Conservation (phyloP, 805 yeast genomes). For the Cyberlindnera euphorbiae region DNA sequence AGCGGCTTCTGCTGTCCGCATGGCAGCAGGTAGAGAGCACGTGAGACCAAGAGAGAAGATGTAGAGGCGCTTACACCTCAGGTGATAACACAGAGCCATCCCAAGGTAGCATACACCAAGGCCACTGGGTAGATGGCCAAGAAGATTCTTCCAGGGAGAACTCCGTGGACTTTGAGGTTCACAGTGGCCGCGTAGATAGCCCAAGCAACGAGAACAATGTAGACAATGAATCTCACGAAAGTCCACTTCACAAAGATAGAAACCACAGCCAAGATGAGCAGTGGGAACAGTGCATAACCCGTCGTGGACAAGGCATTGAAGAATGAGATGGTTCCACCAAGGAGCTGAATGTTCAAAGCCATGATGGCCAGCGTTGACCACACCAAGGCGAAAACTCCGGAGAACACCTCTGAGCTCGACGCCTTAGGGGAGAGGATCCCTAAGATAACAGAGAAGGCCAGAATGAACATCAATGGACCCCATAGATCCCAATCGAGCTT, state of each 20-base stretch:
- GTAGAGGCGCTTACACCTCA: no score
- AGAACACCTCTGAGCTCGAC: conserved; percentile 48
- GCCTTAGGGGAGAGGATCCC: conserved; percentile 25
- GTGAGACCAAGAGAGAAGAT: no score
- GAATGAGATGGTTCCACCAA: conserved; percentile 58
- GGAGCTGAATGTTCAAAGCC: conserved; percentile 60
- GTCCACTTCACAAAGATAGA: conserved; percentile 45
- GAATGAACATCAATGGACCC: conserved; percentile 68
- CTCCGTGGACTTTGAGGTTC: conserved; percentile 59
- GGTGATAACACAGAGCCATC: conserved; percentile 64
- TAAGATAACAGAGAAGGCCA: conserved; percentile 48
- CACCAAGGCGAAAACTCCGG: conserved; percentile 57
- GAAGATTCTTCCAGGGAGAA: conserved; percentile 53
- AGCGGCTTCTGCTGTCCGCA: no score
- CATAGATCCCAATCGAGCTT: conserved; percentile 56
- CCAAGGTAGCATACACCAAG: conserved; percentile 53
- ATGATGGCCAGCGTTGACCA: conserved; percentile 60
- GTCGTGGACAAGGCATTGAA: conserved; percentile 65
- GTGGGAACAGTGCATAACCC: conserved; percentile 67
- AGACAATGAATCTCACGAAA: conserved; percentile 44
- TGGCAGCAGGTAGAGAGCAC: no score
- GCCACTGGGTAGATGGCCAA: conserved; percentile 65
- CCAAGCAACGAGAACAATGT: conserved; percentile 50
- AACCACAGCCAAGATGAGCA: conserved; percentile 47
- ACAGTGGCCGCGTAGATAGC: conserved; percentile 58